These are phyloP conservation scores for Polygonum aviculare DNA, from an alignment of 148 eudicot species.

Conservation along the genomic window DNA sequence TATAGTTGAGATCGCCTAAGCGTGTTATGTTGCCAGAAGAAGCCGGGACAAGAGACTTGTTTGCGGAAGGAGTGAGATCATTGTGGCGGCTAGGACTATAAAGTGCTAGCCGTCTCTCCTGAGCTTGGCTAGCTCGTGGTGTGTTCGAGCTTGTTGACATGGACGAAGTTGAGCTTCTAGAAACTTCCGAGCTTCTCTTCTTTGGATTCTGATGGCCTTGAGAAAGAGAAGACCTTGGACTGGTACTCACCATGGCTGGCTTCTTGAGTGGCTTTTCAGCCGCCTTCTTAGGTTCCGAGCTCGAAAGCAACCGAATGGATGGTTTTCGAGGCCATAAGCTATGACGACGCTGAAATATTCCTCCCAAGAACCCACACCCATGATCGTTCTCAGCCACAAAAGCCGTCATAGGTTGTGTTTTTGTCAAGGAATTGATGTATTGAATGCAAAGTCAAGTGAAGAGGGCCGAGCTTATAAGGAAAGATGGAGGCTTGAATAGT, in stretches of 20 bases:
- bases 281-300: neutral
- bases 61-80: neutral
- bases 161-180: slow-evolving; percentile 11
- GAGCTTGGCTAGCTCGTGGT: slow-evolving; percentile 11
- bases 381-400: slow-evolving; percentile 12
- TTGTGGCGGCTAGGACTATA: neutral
- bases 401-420: neutral
- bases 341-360: slow-evolving; percentile 24
- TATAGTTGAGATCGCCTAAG: neutral
- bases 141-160: slow-evolving; percentile 10
- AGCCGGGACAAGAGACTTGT: slow-evolving; percentile 2
- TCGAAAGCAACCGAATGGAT: slow-evolving; percentile 17
- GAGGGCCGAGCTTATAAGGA: neutral
- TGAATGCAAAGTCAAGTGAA: neutral
- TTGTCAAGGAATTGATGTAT: neutral
- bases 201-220: neutral
- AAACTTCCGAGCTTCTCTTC: neutral
- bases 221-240: slow-evolving; percentile 20
- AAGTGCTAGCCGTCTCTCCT: slow-evolving; percentile 7
- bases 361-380: slow-evolving; percentile 42
- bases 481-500: neutral
- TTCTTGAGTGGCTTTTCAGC: slow-evolving; percentile 14
- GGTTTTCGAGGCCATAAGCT: slow-evolving; percentile 10
- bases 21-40: neutral
- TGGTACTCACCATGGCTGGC: neutral